Percentiles rank a stretch among this genome's conserved stretches.
These are phyloP conservation scores for Coemansia guatemalensis DNA, from an alignment of 192 early-diverging fungal species.

Conservation along the genomic window DNA sequence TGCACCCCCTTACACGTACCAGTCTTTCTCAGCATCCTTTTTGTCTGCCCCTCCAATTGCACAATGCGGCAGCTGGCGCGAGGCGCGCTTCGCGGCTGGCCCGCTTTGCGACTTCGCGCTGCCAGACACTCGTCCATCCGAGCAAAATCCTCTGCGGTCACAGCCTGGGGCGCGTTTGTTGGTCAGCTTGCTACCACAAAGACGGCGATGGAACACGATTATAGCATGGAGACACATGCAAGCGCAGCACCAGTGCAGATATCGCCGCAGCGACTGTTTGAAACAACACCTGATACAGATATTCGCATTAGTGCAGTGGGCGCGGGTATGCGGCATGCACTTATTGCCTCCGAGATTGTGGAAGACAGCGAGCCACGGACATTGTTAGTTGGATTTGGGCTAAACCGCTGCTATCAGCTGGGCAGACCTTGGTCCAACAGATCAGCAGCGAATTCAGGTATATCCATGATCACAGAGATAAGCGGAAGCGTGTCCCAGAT, in stretches of 20 bases:
- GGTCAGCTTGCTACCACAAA: slow-evolving; percentile 18
- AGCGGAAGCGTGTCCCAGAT: slow-evolving; percentile 44
- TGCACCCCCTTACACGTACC: no score
- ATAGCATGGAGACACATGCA: slow-evolving; percentile 13
- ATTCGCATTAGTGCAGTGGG: slow-evolving; percentile 29
- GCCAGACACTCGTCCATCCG: slow-evolving; percentile 7
- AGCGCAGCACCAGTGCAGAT: slow-evolving; percentile 16
- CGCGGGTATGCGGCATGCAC: slow-evolving; percentile 41
- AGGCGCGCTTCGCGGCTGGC: background rate
- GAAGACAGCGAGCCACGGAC: slow-evolving; percentile 6
- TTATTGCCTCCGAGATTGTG: slow-evolving; percentile 22
- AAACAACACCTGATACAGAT: background rate
- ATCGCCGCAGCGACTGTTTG: slow-evolving; percentile 16
- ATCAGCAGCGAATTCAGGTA: background rate
- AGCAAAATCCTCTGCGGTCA: slow-evolving; percentile 12
- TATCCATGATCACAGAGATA: slow-evolving; percentile 16
- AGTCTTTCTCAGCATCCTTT: background rate
- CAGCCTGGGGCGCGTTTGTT: slow-evolving; percentile 49
- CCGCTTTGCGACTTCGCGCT: background rate
- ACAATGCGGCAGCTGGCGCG: slow-evolving; percentile 7
- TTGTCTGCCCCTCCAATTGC: no score
- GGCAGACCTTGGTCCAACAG: slow-evolving; percentile 13
- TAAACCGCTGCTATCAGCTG: slow-evolving; percentile 57
- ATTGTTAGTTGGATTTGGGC: slow-evolving; percentile 48
- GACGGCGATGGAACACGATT: background rate